Evolutionary conservation across 2,329 filamentous ascomycete genomes (phyloP).

Genomic region (Rhynchosporium graminicola): DNA sequence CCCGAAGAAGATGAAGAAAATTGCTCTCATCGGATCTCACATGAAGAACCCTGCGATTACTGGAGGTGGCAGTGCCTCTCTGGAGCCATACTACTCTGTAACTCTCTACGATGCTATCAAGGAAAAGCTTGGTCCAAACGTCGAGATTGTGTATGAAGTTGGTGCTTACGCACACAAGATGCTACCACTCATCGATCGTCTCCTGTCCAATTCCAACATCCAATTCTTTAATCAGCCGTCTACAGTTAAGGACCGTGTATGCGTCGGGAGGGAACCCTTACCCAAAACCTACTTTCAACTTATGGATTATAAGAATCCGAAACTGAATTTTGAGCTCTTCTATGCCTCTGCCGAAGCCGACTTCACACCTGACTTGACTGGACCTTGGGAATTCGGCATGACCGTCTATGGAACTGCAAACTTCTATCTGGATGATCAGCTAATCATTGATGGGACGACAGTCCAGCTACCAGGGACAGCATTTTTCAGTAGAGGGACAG

Average conservation of each 20-base stretch:
- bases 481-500: constrained; percentile 44
- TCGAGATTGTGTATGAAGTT: constrained; percentile 50
- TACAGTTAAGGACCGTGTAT: constrained; percentile 46
- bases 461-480: constrained; percentile 42
- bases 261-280: constrained; percentile 53
- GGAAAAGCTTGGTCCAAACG: constrained; percentile 24
- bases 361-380: constrained; percentile 31
- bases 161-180: constrained; percentile 65
- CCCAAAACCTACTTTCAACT: constrained; percentile 48
- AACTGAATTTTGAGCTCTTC: constrained; percentile 36
- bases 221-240: constrained; percentile 62
- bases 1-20: constrained; percentile 42
- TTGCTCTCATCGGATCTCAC: constrained; percentile 57
- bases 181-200: constrained; percentile 57
- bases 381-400: constrained; percentile 42
- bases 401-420: constrained; percentile 43
- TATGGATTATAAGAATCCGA: constrained; percentile 52
- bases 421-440: constrained; percentile 40
- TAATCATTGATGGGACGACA: constrained; percentile 41
- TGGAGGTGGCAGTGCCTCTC: constrained; percentile 42
- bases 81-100: constrained; percentile 40
- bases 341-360: constrained; percentile 41
- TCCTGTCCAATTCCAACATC: constrained; percentile 57
- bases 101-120: constrained; percentile 40
- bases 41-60: constrained; percentile 44